These are phyloP conservation scores for Globisporangium lucens DNA, from an alignment of 352 stramenopile genomes.

Conservation along the genomic window DNA sequence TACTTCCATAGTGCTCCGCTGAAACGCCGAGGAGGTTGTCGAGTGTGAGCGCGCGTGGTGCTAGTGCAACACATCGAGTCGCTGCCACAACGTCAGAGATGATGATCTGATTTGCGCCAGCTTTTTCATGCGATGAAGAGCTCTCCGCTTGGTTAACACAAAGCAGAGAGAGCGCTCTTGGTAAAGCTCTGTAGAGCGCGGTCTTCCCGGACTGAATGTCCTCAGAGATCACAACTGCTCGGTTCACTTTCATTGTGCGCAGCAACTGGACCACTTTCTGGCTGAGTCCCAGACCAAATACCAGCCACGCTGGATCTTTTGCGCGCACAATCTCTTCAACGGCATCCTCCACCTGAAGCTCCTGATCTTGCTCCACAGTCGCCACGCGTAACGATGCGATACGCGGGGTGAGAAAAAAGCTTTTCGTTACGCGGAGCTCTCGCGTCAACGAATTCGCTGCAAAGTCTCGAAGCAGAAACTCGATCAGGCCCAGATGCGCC, in stretches of 20 bases:
- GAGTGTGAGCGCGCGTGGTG: conserved; percentile 34
- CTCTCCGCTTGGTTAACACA: neutral
- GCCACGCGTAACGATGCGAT: neutral
- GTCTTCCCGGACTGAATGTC: conserved; percentile 53
- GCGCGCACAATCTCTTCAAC: conserved; percentile 26
- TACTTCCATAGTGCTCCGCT: conserved; percentile 21
- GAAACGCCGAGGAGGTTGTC: conserved; percentile 29
- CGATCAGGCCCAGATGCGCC: conserved; percentile 28
- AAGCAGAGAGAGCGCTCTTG: conserved; percentile 26
- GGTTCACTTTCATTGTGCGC: conserved; percentile 25
- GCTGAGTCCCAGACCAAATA: conserved; percentile 30
- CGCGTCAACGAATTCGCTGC: conserved; percentile 18
- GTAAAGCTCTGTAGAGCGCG: conserved; percentile 38
- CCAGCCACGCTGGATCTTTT: conserved; percentile 23
- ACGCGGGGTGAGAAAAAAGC: conserved; percentile 6
- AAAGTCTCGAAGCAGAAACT: conserved; percentile 46
- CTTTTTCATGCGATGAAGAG: neutral
- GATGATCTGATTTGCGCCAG: neutral
- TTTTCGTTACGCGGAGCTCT: conserved; percentile 28
- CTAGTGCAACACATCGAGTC: conserved; percentile 34
- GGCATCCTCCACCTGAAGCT: conserved; percentile 25
- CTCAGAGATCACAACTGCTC: conserved; percentile 39
- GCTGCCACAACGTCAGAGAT: conserved; percentile 2
- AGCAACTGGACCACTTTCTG: conserved; percentile 49
- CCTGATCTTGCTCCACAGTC: neutral